These are phyloP conservation scores for Cucurbita argyrosperma DNA, from an alignment of 306 rosid species.

Conservation along the genomic window DNA sequence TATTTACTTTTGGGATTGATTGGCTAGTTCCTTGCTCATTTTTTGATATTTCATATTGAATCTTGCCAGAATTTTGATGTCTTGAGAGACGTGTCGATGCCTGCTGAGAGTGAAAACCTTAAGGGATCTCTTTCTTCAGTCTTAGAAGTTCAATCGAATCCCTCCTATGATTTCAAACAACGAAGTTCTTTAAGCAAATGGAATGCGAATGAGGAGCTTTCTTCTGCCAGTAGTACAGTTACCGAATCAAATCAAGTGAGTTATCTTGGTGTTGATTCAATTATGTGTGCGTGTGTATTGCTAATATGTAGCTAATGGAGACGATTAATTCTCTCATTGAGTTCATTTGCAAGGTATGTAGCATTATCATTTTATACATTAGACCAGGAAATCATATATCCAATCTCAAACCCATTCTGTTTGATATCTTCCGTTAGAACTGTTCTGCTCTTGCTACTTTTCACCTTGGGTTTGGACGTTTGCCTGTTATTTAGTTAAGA, in stretches of 20 bases:
- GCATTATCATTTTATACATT: not conserved
- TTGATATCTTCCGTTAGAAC: not conserved
- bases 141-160: slow-evolving; percentile 28
- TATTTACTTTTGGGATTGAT: not conserved
- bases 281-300: slow-evolving; percentile 6
- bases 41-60: not conserved
- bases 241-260: slow-evolving; percentile 88
- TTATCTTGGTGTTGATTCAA: slow-evolving; percentile 58
- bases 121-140: slow-evolving; percentile 31
- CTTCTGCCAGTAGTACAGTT: slow-evolving; percentile 65
- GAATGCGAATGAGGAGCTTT: slow-evolving; percentile 61
- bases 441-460: not conserved
- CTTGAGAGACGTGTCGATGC: slow-evolving; percentile 33
- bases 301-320: not conserved
- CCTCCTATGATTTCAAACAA: slow-evolving; percentile 50
- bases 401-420: not conserved
- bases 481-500: not conserved
- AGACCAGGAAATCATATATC: not conserved
- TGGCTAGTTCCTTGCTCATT: not conserved
- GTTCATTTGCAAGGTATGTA: not conserved
- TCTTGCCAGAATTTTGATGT: slow-evolving; percentile 41
- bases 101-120: slow-evolving; percentile 26
- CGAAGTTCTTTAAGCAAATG: slow-evolving; percentile 76
- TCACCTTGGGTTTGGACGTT: not conserved
- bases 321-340: not conserved